Percentiles rank a stretch among this genome's conserved stretches.
phyloP scores from a whole-genome alignment of 257 asterid species.

The Nicotiana otophora region DNA sequence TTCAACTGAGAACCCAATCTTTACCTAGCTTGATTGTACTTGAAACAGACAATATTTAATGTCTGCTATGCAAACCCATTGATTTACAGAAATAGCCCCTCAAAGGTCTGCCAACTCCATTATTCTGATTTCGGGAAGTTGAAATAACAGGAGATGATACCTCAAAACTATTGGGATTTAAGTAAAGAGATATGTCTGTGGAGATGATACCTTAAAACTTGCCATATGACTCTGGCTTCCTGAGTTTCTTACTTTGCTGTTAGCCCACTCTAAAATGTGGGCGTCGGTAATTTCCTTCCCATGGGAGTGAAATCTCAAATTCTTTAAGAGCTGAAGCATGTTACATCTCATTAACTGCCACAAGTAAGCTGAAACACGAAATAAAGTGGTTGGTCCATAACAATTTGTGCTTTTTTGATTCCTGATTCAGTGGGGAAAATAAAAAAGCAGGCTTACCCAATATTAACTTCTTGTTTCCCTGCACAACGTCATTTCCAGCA shows the following conservation, averaged over 20 bases:
- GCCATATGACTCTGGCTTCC: constrained; percentile 66
- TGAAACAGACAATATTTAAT: not conserved
- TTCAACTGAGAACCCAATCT: not conserved
- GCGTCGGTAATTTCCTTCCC: constrained; percentile 85
- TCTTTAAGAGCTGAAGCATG: constrained; percentile 85
- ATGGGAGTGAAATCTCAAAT: constrained; percentile 76
- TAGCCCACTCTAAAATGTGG: constrained; percentile 89
- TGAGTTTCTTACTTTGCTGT: constrained; percentile 59
- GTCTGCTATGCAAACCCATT: not conserved
- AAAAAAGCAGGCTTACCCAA: constrained; percentile 42
- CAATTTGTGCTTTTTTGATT: not conserved
- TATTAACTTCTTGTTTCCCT: constrained; percentile 90
- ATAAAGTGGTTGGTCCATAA: constrained; percentile 14
- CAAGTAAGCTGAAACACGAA: constrained; percentile 60
- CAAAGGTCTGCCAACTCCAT: not conserved
- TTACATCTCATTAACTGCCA: constrained; percentile 94
- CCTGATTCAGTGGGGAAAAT: not conserved
- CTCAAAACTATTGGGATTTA: not conserved
- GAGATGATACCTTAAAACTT: constrained; percentile 64
- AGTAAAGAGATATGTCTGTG: not conserved
- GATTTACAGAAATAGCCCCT: not conserved
- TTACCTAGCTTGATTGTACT: not conserved
- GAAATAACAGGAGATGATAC: constrained; percentile 10
- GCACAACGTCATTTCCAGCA: constrained; percentile 91
- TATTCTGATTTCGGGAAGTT: not conserved